phyloP scores from a whole-genome alignment of 176 grass and related monocot genomes.

The Themeda triandra region DNA sequence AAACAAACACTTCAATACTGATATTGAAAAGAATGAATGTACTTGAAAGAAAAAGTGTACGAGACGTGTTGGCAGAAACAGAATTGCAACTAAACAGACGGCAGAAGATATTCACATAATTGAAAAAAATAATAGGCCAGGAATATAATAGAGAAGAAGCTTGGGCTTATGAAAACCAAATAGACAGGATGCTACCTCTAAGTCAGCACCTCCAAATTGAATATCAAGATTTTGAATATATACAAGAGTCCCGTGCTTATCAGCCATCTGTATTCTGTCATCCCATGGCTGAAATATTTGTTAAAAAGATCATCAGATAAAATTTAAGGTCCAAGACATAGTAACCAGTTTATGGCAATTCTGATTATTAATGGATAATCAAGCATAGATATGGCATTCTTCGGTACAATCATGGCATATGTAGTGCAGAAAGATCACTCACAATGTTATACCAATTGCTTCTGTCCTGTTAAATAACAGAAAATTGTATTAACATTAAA shows the following conservation, averaged over 20 bases:
- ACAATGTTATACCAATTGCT: conserved; percentile 84
- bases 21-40: background rate
- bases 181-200: conserved; percentile 49
- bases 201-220: conserved; percentile 63
- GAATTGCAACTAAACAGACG: background rate
- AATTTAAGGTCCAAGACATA: conserved; percentile 13
- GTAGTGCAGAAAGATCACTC: conserved; percentile 46
- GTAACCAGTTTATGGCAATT: conserved; percentile 5
- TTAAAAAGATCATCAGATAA: conserved; percentile 11
- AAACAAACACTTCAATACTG: background rate
- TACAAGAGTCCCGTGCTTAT: conserved; percentile 58
- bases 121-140: background rate
- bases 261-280: conserved; percentile 30
- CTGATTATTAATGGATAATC: conserved; percentile 13
- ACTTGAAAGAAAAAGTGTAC: background rate
- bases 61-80: background rate
- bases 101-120: background rate
- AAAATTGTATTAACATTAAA: conserved; percentile 33
- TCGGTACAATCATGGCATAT: background rate
- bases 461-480: conserved; percentile 62
- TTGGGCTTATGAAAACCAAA: conserved; percentile 5
- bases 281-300: conserved; percentile 70
- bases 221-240: conserved; percentile 87
- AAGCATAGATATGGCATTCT: conserved; percentile 4
- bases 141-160: background rate